Evolutionary conservation across 257 asterid genomes (phyloP), one percentile per base, ranked within the genome.

Genomic region (Lithospermum erythrorhizon): DNA sequence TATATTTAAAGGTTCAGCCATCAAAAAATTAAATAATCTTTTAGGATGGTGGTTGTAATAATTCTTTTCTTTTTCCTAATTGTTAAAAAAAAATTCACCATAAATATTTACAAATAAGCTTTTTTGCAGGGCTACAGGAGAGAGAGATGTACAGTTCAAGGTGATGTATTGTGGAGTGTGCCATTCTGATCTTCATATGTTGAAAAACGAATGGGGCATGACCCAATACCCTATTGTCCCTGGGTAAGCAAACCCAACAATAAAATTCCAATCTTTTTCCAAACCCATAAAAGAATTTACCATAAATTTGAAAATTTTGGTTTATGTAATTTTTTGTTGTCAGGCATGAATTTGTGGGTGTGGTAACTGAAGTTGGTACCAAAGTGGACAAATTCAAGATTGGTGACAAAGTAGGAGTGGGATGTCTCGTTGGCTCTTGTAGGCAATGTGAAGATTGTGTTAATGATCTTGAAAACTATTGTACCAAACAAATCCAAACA

Each of bases 261-360:
- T 41, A 17, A 11, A 41, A 14, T 13, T 41, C 49, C 3, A 14
- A 2, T 41, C 4, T 41, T 41, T 2, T 41, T 41, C 4, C 49
- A 13, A 41, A 61, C 56, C 27, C 32, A 5, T 3, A 27, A 2
- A 27, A 5, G 4, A 27, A 27, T 27, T 27, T 27, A 27, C 6
- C 32, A 3, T 0, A 27, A 27, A 27, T 27, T 7, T 27, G 32
- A 27, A 27, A 2, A 5, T 27, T 27, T 27, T 27, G 32, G 32
- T 27, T 27, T 3, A 27, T 35, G 7, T 4, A 35, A n/a, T n/a
- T n/a, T n/a, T n/a, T 35, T 35, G 11, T 35, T 35, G 49, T 14
- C 76, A 85, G 94, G 75, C 90, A 85, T 53, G 94, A 82, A 69
- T 79, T 85, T 54, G 85, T 76, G 18, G 94, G 89, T 0, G 73